These are phyloP conservation scores for Penicillium griseofulvum DNA, from an alignment of 2,329 filamentous ascomycete species.

Conservation along the genomic window DNA sequence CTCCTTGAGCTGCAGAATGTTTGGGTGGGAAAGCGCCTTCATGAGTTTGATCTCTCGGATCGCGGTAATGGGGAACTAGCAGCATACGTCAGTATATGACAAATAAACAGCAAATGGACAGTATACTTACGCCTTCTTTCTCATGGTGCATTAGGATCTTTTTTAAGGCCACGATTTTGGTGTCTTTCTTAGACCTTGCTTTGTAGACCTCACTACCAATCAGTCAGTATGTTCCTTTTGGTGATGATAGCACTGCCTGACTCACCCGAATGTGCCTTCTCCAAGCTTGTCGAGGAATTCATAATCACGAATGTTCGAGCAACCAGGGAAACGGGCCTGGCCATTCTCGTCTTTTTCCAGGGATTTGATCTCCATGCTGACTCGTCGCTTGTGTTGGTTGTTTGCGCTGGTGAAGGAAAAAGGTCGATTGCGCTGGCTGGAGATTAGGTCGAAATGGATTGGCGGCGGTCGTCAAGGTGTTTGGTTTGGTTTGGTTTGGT, in stretches of 20 bases:
- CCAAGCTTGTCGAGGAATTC: slow-evolving; percentile 61
- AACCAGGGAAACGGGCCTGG: slow-evolving; percentile 70
- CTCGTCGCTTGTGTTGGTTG: neutral
- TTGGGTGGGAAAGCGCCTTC: slow-evolving; percentile 88
- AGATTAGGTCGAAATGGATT: neutral
- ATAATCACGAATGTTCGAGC: slow-evolving; percentile 57
- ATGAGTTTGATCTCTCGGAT: slow-evolving; percentile 96
- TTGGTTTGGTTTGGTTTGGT: neutral
- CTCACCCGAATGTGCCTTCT: slow-evolving; percentile 90
- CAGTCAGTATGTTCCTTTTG: slow-evolving; percentile 11
- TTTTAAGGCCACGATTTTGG: slow-evolving; percentile 80
- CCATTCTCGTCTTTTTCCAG: slow-evolving; percentile 49
- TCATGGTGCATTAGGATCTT: slow-evolving; percentile 99
- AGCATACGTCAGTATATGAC: neutral
- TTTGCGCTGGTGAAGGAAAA: neutral
- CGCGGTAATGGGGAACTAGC: slow-evolving; percentile 87
- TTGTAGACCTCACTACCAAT: slow-evolving; percentile 79
- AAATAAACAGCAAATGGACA: neutral
- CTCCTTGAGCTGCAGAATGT: slow-evolving; percentile 83
- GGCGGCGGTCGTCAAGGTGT: neutral
- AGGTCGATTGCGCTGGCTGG: neutral
- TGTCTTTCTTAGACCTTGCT: slow-evolving; percentile 72
- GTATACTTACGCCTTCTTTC: slow-evolving; percentile 74
- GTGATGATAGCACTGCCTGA: neutral
- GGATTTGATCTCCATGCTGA: slow-evolving; percentile 38